A percentile compares a stretch with the other conserved stretches of the same genome.
Evolutionary conservation across 306 rosid species (phyloP).

Genomic region (Carpinus viminea): DNA sequence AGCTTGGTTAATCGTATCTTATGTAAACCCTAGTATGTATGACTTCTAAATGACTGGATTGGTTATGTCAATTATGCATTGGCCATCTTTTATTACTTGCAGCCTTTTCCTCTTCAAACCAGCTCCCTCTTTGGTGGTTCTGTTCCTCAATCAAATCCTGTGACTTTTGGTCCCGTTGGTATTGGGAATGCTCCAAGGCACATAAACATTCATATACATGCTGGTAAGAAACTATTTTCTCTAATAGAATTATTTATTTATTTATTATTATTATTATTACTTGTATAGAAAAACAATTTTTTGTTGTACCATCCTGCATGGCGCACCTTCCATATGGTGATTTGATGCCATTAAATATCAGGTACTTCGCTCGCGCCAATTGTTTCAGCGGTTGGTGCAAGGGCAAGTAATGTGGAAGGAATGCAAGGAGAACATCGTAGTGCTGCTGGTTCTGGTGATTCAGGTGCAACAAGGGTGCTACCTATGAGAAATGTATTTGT

Average conservation of each 20-base stretch:
- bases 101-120: conserved; percentile 93
- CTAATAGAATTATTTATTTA: not conserved
- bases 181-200: conserved; percentile 87
- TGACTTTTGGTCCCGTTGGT: conserved; percentile 69
- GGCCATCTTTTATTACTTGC: conserved; percentile 40
- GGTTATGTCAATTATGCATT: conserved; percentile 17
- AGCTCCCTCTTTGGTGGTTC: conserved; percentile 73
- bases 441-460: conserved; percentile 59
- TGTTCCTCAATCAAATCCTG: conserved; percentile 63
- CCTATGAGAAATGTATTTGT: conserved; percentile 63
- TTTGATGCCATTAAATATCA: conserved; percentile 33
- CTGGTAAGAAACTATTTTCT: conserved; percentile 50
- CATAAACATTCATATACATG: conserved; percentile 93
- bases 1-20: not conserved
- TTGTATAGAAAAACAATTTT: not conserved
- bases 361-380: conserved; percentile 60
- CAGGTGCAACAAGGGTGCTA: conserved; percentile 50
- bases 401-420: conserved; percentile 78
- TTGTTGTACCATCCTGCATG: conserved; percentile 12
- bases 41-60: conserved; percentile 2
- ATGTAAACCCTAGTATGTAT: conserved; percentile 1
- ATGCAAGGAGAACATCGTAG: conserved; percentile 48
- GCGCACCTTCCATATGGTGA: conserved; percentile 16
- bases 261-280: not conserved
- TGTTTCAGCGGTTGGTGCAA: conserved; percentile 67